A percentile compares a stretch with the other conserved stretches of the same genome.
Evolutionary conservation across 768 basidiomycete species (phyloP).

Genomic region (Naganishia vaughanmartiniae): DNA sequence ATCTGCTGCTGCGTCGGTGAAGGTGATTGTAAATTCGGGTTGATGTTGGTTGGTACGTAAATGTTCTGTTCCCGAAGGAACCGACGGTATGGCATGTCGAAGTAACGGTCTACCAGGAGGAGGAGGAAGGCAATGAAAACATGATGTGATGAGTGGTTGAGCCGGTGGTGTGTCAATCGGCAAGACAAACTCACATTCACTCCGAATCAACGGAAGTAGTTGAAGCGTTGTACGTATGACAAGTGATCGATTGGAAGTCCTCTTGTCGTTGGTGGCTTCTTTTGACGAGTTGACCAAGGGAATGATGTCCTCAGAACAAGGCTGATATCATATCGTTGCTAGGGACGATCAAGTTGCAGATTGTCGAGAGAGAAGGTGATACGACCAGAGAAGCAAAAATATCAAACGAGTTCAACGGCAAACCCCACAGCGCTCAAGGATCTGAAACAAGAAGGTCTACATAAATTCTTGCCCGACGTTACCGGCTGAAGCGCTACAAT

Average conservation of each 20-base stretch:
- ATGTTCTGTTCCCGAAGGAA: constrained; percentile 23
- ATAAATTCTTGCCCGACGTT: background rate
- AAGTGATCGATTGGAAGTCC: background rate
- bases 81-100: constrained; percentile 13
- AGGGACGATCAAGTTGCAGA: background rate
- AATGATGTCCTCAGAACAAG: background rate
- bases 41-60: constrained; percentile 9
- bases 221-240: background rate
- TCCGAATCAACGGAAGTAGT: background rate
- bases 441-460: background rate
- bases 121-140: background rate
- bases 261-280: background rate
- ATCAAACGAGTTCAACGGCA: background rate
- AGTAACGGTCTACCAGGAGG: background rate
- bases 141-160: background rate
- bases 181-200: constrained; percentile 1
- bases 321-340: background rate
- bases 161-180: background rate
- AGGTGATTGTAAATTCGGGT: constrained; percentile 14
- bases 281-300: background rate
- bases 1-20: background rate
- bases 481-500: background rate
- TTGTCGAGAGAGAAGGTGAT: background rate
- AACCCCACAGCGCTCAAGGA: background rate
- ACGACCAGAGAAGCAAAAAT: constrained; percentile 4